phyloP scores from a whole-genome alignment of 768 basidiomycete species.

The Suillus hirtellus region DNA sequence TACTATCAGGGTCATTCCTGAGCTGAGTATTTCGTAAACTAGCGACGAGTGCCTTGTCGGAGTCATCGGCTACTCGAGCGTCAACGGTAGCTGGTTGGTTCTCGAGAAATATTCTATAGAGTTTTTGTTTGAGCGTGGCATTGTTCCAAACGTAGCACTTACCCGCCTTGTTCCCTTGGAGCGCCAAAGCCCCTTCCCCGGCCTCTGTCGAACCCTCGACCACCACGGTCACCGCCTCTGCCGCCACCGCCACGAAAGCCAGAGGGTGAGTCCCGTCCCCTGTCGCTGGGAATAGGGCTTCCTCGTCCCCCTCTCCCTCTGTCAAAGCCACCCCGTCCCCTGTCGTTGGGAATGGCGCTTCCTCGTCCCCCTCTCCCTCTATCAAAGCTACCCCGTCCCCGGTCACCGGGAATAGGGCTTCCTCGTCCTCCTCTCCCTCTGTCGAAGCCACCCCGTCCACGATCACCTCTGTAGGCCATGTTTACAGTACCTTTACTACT shows the following conservation, averaged over 20 bases:
- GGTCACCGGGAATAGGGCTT: constrained; percentile 15
- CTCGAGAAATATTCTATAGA: constrained; percentile 41
- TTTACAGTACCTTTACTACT: constrained; percentile 48
- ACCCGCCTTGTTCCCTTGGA: constrained; percentile 44
- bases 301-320: constrained; percentile 27
- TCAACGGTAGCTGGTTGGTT: constrained; percentile 48
- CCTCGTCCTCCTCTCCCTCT: constrained; percentile 32
- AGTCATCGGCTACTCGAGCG: constrained; percentile 47
- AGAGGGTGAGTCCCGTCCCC: neutral
- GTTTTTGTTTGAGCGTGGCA: constrained; percentile 7
- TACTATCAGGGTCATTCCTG: constrained; percentile 25
- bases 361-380: constrained; percentile 32
- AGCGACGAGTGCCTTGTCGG: constrained; percentile 45
- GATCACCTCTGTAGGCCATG: constrained; percentile 40
- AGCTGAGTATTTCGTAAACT: constrained; percentile 31
- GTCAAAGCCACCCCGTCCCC: constrained; percentile 18
- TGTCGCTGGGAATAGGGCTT: constrained; percentile 12
- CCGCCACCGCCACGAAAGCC: constrained; percentile 22
- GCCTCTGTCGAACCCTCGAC: constrained; percentile 30
- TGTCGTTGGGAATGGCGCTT: neutral
- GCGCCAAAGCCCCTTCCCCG: constrained; percentile 27
- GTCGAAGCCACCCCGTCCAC: constrained; percentile 37
- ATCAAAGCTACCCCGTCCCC: constrained; percentile 37
- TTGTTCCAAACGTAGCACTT: constrained; percentile 18
- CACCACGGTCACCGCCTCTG: constrained; percentile 33